Percentiles rank a stretch among this genome's conserved stretches.
Conservation (phyloP, 2,329 filamentous ascomycete genomes). For the Penicillium corylophilum region DNA sequence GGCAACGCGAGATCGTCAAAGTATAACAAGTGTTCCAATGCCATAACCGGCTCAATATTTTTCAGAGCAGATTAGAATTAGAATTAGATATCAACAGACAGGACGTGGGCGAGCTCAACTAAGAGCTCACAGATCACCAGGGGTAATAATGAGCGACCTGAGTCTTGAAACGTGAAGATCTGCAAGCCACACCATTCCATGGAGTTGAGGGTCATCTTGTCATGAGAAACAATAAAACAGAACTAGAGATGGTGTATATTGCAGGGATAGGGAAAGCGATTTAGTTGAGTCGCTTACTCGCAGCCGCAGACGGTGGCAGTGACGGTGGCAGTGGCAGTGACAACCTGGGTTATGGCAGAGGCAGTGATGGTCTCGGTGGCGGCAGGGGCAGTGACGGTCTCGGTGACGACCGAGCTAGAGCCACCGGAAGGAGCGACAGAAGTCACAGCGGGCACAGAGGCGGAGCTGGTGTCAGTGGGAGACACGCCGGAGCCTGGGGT, state of each 20-base stretch:
- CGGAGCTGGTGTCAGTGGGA: conserved; percentile 7
- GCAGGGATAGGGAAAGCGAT: neutral
- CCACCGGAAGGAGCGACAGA: no score
- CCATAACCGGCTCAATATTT: conserved; percentile 9
- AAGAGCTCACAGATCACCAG: neutral
- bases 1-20: conserved; percentile 8
- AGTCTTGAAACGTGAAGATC: conserved; percentile 14
- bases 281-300: conserved; percentile 17
- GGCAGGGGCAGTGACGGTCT: no score
- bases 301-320: conserved; percentile 28
- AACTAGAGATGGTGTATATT: conserved; percentile 1
- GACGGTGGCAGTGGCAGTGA: conserved; percentile 22
- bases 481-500: neutral
- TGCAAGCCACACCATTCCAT: conserved; percentile 26
- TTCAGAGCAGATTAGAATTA: conserved; percentile 31
- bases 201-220: conserved; percentile 19
- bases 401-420: no score
- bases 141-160: neutral
- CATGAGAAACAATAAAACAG: conserved; percentile 12
- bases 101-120: conserved; percentile 5
- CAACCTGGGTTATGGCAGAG: conserved; percentile 12
- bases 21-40: conserved; percentile 8
- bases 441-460: conserved; percentile 6
- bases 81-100: conserved; percentile 36
- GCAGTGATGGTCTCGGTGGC: no score